Evolutionary conservation across 2,329 filamentous ascomycete genomes (phyloP).

Genomic region (Cercospora sp.): DNA sequence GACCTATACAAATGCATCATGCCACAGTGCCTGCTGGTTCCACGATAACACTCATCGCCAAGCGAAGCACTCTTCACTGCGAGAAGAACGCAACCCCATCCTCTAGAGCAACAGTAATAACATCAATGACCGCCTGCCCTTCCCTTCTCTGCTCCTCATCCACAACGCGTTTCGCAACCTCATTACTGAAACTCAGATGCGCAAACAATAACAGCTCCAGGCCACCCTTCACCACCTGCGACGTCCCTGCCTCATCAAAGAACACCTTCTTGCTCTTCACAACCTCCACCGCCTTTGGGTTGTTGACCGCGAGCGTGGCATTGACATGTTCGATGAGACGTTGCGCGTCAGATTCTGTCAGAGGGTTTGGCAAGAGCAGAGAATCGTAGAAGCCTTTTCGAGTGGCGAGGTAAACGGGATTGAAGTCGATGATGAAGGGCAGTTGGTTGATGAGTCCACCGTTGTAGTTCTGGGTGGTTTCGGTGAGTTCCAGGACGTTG

Average conservation of each 20-base stretch:
- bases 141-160: neutral
- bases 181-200: slow-evolving; percentile 14
- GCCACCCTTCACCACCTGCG: slow-evolving; percentile 4
- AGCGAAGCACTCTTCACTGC: neutral
- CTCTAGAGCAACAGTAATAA: slow-evolving; percentile 12
- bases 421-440: slow-evolving; percentile 13
- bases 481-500: slow-evolving; percentile 6
- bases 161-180: slow-evolving; percentile 8
- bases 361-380: slow-evolving; percentile 12
- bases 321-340: slow-evolving; percentile 23
- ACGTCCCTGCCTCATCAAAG: slow-evolving; percentile 1
- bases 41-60: neutral
- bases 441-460: slow-evolving; percentile 10
- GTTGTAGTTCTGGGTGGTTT: slow-evolving; percentile 6
- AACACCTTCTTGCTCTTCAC: slow-evolving; percentile 12
- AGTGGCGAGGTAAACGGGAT: slow-evolving; percentile 22
- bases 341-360: slow-evolving; percentile 16
- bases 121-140: slow-evolving; percentile 14
- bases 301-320: slow-evolving; percentile 19
- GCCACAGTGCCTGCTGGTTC: neutral
- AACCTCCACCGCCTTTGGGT: slow-evolving; percentile 11
- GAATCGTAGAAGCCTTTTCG: slow-evolving; percentile 25
- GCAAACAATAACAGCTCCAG: slow-evolving; percentile 11
- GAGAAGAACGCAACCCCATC: slow-evolving; percentile 13
- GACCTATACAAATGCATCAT: neutral